phyloP scores from a whole-genome alignment of 306 rosid genomes.

The Rubus idaeus region DNA sequence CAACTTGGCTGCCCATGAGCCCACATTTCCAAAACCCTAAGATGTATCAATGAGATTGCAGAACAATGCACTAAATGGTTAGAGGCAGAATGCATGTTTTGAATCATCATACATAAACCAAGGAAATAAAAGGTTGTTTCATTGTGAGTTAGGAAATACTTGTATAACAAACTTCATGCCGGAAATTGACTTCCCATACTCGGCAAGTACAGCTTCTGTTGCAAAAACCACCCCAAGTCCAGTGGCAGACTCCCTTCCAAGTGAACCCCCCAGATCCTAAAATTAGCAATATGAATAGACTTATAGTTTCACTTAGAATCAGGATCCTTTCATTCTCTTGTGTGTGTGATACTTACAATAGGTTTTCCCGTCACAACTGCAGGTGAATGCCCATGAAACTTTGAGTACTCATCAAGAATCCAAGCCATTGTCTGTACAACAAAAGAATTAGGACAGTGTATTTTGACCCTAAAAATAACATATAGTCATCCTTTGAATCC shows the following conservation, averaged over 20 bases:
- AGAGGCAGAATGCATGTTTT: not conserved
- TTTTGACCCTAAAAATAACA: not conserved
- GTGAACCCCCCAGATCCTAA: conserved; percentile 80
- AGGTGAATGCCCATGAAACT: conserved; percentile 78
- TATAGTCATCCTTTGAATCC: not conserved
- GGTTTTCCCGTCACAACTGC: conserved; percentile 83
- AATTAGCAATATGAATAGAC: not conserved
- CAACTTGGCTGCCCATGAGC: conserved; percentile 70
- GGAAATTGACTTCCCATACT: conserved; percentile 55
- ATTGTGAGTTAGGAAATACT: conserved; percentile 31
- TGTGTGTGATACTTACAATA: conserved; percentile 39
- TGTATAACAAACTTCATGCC: conserved; percentile 57
- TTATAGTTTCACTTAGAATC: not conserved
- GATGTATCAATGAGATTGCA: conserved; percentile 3
- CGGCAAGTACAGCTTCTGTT: conserved; percentile 64
- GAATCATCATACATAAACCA: not conserved
- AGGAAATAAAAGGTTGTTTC: not conserved
- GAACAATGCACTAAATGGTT: conserved; percentile 1
- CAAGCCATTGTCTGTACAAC: conserved; percentile 75
- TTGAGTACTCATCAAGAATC: conserved; percentile 81
- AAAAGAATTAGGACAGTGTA: not conserved
- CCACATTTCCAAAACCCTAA: conserved; percentile 74
- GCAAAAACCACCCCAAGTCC: conserved; percentile 67
- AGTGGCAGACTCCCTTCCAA: conserved; percentile 75
- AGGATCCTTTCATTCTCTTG: not conserved